Base-by-base conservation (phyloP, 2,329 filamentous ascomycete genomes). In the Ilyonectria robusta region DNA sequence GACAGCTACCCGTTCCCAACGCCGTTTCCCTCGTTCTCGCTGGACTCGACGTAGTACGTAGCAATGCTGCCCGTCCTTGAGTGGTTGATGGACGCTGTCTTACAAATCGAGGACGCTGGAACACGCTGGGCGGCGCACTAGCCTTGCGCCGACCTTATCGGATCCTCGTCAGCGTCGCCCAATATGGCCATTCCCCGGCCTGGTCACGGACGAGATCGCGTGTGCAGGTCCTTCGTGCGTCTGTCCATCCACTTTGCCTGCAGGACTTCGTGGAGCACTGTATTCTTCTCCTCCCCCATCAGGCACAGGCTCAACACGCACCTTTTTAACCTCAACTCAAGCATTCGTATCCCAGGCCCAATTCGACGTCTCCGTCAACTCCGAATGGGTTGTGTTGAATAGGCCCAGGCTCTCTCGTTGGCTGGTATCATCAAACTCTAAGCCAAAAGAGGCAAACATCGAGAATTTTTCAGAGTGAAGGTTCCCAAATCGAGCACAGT, bases 91-190 rank as follows among this genome's bases (percentile, higher is more conserved):
- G 9, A 11, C 31, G 37, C 23, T 21, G 44, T 53, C 63, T 66
- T 66, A 66, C 63, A 66, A 66, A 66, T 66, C 63, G 53, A 26
- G 23, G 35, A 56, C 9, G 40, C 26, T 21, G 26, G 17, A 37
- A 65, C 46, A 56, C 17, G 48, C 54, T 64, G 69, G 65, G 54
- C 69, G 64, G 55, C 48, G 62, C 72, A 65, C 72, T 75, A 74
- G 59, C 40, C 29, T 33, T 54, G 51, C 70, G 65, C 65, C 64
- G 64, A 59, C 70, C 57, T 58, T 58, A 68, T 72, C 65, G 70
- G 59, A 64, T 71, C 70, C 59, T 62, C 65, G 53, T 57, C 57
- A 58, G 53, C 42, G 54, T 62, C 55, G 53, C 59, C 57, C 54
- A 69, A 63, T 61, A 46, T 65, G 59, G 55, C 63, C 70, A 69